Evolutionary conservation across 805 yeast genomes (phyloP).

Genomic region (Candida easanensis): DNA sequence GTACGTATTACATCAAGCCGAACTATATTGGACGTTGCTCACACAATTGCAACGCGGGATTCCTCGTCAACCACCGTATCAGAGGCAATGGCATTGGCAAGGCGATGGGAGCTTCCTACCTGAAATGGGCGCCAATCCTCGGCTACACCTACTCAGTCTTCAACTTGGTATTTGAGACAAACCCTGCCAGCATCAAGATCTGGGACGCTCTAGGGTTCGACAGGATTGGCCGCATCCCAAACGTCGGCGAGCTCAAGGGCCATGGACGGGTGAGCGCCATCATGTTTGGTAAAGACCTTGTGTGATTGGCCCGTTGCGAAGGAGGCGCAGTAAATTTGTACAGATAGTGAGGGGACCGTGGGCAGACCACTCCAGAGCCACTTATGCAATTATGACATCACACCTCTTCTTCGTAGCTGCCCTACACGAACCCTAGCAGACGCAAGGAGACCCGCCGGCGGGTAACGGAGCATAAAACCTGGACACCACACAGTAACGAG

Average conservation of each 20-base stretch:
- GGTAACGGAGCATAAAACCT: too few species aligned
- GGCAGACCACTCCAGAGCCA: too few species aligned
- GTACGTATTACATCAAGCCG: slow-evolving; percentile 81
- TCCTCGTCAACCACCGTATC: slow-evolving; percentile 55
- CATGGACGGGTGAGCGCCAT: slow-evolving; percentile 69
- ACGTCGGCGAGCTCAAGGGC: slow-evolving; percentile 74
- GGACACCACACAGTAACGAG: too few species aligned
- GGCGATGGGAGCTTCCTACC: slow-evolving; percentile 63
- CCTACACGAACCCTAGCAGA: too few species aligned
- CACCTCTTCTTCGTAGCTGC: too few species aligned
- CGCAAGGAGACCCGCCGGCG: too few species aligned
- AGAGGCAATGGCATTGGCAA: slow-evolving; percentile 73
- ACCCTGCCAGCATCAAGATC: slow-evolving; percentile 66
- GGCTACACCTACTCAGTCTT: slow-evolving; percentile 84
- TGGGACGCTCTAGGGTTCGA: slow-evolving; percentile 88
- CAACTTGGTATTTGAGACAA: slow-evolving; percentile 82
- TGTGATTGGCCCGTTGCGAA: too few species aligned
- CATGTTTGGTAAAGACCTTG: slow-evolving; percentile 66
- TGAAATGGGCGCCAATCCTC: slow-evolving; percentile 69
- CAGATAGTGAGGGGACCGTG: too few species aligned
- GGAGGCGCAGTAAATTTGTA: too few species aligned
- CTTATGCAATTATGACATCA: too few species aligned
- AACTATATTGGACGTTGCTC: slow-evolving; percentile 83
- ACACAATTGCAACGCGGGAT: slow-evolving; percentile 87
- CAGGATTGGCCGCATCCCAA: slow-evolving; percentile 68